Base-by-base conservation (phyloP, 768 basidiomycete species). In the Brasilioporus rufonigricans region DNA sequence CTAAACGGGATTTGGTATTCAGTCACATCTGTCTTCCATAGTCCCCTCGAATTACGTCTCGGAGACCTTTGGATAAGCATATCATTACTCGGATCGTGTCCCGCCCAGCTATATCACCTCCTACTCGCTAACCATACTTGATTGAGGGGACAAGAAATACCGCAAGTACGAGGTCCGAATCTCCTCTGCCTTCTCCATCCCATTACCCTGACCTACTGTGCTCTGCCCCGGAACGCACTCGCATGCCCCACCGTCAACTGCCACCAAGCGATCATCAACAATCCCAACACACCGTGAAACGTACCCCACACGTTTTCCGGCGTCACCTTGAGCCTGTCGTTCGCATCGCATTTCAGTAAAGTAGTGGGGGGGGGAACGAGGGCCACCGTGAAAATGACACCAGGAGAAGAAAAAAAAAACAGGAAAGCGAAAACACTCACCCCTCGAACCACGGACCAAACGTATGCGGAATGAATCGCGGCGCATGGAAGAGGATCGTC, bases 191-290 rank as follows among this genome's bases (percentile, higher is more conserved):
- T 9, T 23, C 26, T 9, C 43, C 26, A 4, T n/a, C 12, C 44
- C n/a, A 3, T 45, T n/a, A n/a, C n/a, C n/a, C n/a, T n/a, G n/a
- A n/a, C n/a, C 27, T 31, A 45, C 43, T n/a, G n/a, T 13, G 12
- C 19, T 3, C 39, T 39, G 43, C 57, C 59, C 26, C 76, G 72
- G 31, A 76, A 69, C 62, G 77, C 69, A 23, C 70, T 71, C 26
- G 80, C 74, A 36, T 81, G 71, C 32, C 75, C 79, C 46, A 91
- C 72, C 2, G 89, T 92, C 18, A 67, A 74, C 71, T 93, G 91
- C 91, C 91, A 93, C 91, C 91, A 93, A 4, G 80, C 66, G 9
- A 87, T 80, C 78, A 92, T 86, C 49, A 78, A 80, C 7, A 92
- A 69, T 12, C 89, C 86, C 32, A 92, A 54, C 44, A 88, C 18